phyloP scores from a whole-genome alignment of 129 eudicot species.

The Lactuca sativa region DNA sequence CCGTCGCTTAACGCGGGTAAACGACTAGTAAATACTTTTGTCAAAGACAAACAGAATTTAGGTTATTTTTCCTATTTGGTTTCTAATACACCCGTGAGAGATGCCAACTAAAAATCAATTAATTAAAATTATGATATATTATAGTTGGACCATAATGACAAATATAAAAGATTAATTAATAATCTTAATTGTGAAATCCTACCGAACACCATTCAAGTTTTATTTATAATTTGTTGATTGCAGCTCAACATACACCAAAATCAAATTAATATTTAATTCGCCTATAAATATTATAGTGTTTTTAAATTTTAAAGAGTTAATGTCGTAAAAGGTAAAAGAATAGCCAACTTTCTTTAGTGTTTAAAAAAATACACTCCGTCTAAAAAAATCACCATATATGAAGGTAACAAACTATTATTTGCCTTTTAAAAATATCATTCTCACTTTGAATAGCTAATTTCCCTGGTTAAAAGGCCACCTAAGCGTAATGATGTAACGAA shows the following conservation, averaged over 20 bases:
- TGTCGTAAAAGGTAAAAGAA: background rate
- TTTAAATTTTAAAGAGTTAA: background rate
- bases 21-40: background rate
- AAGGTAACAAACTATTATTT: no score
- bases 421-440: no score
- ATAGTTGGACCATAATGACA: slow-evolving; percentile 25
- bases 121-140: no score
- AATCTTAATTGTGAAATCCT: slow-evolving; percentile 30
- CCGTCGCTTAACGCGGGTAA: no score
- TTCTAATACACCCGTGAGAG: background rate
- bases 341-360: no score
- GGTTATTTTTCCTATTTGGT: no score
- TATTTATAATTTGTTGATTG: slow-evolving; percentile 10
- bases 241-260: background rate
- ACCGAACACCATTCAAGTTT: slow-evolving; percentile 27
- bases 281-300: background rate
- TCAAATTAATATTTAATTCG: background rate
- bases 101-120: background rate
- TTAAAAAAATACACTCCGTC: no score
- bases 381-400: no score
- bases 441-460: no score
- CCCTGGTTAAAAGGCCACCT: no score
- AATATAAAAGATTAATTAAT: slow-evolving; percentile 20
- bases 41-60: background rate
- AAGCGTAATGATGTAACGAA: no score